Percentiles rank a stretch among this genome's conserved stretches.
Evolutionary conservation across 257 asterid species (phyloP).

Genomic region (Solanum appendiculatum): DNA sequence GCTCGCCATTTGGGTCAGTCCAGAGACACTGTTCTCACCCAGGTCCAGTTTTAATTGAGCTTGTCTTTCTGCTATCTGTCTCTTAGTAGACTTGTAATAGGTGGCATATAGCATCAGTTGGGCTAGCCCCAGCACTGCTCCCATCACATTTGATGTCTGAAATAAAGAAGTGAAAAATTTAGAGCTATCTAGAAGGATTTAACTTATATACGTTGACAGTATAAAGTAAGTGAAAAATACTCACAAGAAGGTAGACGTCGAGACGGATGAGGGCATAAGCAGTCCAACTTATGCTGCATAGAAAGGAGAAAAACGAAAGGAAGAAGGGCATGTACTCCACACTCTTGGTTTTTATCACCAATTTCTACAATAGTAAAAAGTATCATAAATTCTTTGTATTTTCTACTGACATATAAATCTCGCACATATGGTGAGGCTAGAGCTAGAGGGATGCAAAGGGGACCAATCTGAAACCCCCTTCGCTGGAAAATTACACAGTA

Average conservation of each 20-base stretch:
- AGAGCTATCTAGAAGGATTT: not conserved
- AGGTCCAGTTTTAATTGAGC: constrained; percentile 29
- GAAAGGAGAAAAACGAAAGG: constrained; percentile 58
- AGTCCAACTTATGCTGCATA: constrained; percentile 70
- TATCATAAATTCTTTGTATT: not conserved
- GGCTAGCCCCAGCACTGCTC: constrained; percentile 53
- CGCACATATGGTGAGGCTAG: not conserved
- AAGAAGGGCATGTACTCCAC: constrained; percentile 87
- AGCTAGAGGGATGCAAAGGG: not conserved
- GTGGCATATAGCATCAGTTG: constrained; percentile 55
- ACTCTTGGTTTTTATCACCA: constrained; percentile 57
- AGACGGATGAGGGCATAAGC: constrained; percentile 52
- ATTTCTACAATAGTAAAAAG: constrained; percentile 30
- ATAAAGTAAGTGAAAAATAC: not conserved
- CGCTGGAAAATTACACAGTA: not conserved
- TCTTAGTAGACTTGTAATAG: constrained; percentile 49
- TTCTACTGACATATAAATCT: not conserved
- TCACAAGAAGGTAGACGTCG: constrained; percentile 62
- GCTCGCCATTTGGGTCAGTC: not conserved
- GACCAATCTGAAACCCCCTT: not conserved
- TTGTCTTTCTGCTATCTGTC: constrained; percentile 37
- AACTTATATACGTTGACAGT: not conserved
- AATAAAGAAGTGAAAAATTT: not conserved
- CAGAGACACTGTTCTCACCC: constrained; percentile 11
- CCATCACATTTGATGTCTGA: constrained; percentile 68